Conservation (phyloP, 1,139 yeast genomes). For the Lodderomyces jiufengensis region DNA sequence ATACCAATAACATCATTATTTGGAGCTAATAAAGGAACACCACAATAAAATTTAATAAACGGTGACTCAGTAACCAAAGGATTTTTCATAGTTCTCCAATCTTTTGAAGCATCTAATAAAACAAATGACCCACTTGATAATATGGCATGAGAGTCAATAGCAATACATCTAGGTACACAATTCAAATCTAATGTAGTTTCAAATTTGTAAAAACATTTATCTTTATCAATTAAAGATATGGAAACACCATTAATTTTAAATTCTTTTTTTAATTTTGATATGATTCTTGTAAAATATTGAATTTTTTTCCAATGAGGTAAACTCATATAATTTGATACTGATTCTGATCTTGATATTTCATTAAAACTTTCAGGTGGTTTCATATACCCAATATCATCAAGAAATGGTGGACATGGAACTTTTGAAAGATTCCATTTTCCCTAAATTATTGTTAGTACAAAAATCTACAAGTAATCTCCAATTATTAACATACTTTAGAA, state of each 20-base stretch:
- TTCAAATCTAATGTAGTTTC: conserved; percentile 43
- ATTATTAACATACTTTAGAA: conserved; percentile 29
- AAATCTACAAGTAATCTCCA: too few species aligned
- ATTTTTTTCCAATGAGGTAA: conserved; percentile 52
- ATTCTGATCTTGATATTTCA: conserved; percentile 39
- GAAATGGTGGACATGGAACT: conserved; percentile 54
- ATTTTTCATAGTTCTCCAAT: conserved; percentile 62
- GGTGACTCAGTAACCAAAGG: conserved; percentile 66
- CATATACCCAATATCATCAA: conserved; percentile 45
- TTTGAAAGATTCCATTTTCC: conserved; percentile 57
- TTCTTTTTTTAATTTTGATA: conserved; percentile 31
- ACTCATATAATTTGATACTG: conserved; percentile 39
- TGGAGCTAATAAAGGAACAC: conserved; percentile 50
- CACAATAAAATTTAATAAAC: conserved; percentile 55
- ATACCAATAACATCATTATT: conserved; percentile 50
- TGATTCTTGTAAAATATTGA: conserved; percentile 34
- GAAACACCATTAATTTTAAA: conserved; percentile 51
- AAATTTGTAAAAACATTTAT: conserved; percentile 46
- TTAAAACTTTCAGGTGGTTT: conserved; percentile 56
- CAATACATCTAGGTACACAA: conserved; percentile 52
- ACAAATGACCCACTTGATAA: conserved; percentile 53
- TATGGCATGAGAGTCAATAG: conserved; percentile 66
- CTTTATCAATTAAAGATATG: conserved; percentile 52
- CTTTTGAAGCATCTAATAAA: conserved; percentile 55
- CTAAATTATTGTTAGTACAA: conserved; percentile 16